phyloP scores from a whole-genome alignment of 495 filamentous ascomycete species.

The Tuber brumale region DNA sequence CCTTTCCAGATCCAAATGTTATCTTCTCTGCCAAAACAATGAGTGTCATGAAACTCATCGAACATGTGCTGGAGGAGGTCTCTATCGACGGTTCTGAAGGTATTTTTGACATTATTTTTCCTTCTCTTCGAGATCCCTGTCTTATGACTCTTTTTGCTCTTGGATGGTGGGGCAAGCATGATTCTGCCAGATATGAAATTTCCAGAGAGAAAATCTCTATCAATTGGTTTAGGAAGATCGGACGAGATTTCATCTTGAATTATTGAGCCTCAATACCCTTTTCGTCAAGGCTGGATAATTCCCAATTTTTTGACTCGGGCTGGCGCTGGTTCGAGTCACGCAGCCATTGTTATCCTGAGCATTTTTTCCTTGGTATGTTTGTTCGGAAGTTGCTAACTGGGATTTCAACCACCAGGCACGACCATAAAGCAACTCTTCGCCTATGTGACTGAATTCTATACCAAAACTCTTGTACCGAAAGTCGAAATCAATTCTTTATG shows the following conservation, averaged over 20 bases:
- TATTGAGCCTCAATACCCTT: conserved; percentile 37
- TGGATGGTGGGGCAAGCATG: conserved; percentile 16
- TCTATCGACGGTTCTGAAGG: conserved; percentile 41
- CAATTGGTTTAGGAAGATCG: conserved; percentile 1
- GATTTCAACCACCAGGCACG: conserved; percentile 28
- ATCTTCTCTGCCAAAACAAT: conserved; percentile 11
- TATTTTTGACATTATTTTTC: conserved; percentile 21
- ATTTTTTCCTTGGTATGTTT: conserved; percentile 11
- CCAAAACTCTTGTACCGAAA: conserved; percentile 31
- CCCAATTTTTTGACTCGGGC: conserved; percentile 19
- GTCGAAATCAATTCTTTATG: conserved; percentile 17
- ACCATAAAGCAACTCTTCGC: conserved; percentile 36
- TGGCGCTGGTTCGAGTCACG: conserved; percentile 35
- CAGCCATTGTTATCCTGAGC: conserved; percentile 25
- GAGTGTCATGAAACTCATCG: conserved; percentile 40
- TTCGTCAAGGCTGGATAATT: conserved; percentile 23
- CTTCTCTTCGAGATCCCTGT: conserved; percentile 6
- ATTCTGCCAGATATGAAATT: conserved; percentile 13
- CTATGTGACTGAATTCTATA: conserved; percentile 41
- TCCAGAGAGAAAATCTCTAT: neutral
- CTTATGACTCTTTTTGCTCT: conserved; percentile 10
- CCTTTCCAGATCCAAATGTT: neutral
- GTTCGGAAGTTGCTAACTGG: conserved; percentile 12
- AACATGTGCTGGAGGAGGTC: conserved; percentile 39
- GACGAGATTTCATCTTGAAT: conserved; percentile 11